phyloP scores from a whole-genome alignment of 345 rosid species.

The Trapa incisa region DNA sequence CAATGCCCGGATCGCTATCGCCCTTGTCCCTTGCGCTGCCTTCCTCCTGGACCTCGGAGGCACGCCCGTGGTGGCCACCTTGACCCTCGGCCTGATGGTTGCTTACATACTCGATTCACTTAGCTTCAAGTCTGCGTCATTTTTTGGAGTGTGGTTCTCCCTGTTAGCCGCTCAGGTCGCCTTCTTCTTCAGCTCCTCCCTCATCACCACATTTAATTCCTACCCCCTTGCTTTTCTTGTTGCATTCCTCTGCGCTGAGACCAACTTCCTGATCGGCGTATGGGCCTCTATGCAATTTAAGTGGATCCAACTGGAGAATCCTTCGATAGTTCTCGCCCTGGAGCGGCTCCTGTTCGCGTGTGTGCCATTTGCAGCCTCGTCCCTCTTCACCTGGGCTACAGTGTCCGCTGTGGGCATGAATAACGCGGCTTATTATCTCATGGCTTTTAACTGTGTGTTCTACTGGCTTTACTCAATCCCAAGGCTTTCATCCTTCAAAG shows the following conservation, averaged over 20 bases:
- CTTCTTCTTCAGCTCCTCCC: constrained; percentile 74
- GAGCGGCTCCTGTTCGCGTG: constrained; percentile 87
- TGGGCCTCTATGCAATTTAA: constrained; percentile 97
- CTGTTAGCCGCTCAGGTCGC: constrained; percentile 78
- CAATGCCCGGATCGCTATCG: constrained; percentile 63
- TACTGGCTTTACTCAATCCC: constrained; percentile 84
- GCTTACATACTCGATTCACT: constrained; percentile 84
- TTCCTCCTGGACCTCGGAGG: constrained; percentile 98
- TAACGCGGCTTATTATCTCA: constrained; percentile 67
- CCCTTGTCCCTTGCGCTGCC: constrained; percentile 71
- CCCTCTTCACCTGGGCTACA: constrained; percentile 89
- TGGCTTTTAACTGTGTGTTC: constrained; percentile 70
- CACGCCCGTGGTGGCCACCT: constrained; percentile 54
- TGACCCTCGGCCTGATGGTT: constrained; percentile 74
- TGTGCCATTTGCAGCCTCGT: constrained; percentile 60
- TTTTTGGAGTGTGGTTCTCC: constrained; percentile 80
- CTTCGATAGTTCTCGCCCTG: constrained; percentile 68
- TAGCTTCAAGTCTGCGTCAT: constrained; percentile 62
- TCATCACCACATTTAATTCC: constrained; percentile 46
- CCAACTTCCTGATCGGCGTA: constrained; percentile 67
- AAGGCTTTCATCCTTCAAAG: constrained; percentile 65
- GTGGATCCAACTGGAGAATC: constrained; percentile 89
- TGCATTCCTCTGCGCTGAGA: constrained; percentile 57
- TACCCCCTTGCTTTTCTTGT: constrained; percentile 55
- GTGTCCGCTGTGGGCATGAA: constrained; percentile 82